A percentile compares a stretch with the other conserved stretches of the same genome.
Evolutionary conservation across 192 early-diverging fungal genomes (phyloP).

Genomic region (Gamsiella multidivaricata): DNA sequence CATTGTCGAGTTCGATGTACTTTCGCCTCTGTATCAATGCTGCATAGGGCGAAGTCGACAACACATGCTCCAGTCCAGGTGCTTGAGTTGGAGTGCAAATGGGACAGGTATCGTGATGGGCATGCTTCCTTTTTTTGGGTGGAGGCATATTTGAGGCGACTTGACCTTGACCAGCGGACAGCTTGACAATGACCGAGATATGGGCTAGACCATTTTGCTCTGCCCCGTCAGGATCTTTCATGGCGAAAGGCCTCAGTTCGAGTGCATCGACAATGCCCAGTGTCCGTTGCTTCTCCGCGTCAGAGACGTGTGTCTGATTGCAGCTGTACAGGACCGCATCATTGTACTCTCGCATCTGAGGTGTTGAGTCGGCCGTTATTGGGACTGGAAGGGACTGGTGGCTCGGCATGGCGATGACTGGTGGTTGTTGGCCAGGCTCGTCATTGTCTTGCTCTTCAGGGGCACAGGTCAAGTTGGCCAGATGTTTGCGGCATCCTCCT

Average conservation of each 20-base stretch:
- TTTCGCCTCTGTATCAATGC: slow-evolving; percentile 1
- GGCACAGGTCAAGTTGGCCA: slow-evolving; percentile 11
- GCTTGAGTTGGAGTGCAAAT: slow-evolving; percentile 14
- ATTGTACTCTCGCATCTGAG: slow-evolving; percentile 12
- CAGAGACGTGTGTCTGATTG: slow-evolving; percentile 8
- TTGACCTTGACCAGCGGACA: background rate
- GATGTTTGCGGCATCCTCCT: slow-evolving; percentile 25
- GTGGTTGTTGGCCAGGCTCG: slow-evolving; percentile 4
- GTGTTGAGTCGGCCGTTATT: slow-evolving; percentile 6
- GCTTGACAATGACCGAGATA: background rate
- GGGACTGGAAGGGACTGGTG: slow-evolving; percentile 1
- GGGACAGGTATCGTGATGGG: background rate
- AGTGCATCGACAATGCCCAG: slow-evolving; percentile 14
- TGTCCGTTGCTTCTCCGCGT: slow-evolving; percentile 20
- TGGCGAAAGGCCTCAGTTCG: slow-evolving; percentile 17
- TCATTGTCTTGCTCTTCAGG: slow-evolving; percentile 9
- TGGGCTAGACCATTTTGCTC: slow-evolving; percentile 26
- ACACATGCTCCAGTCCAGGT: slow-evolving; percentile 23
- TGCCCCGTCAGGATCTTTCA: slow-evolving; percentile 11
- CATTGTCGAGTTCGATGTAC: slow-evolving; percentile 11
- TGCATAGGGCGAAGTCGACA: slow-evolving; percentile 20
- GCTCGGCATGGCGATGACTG: slow-evolving; percentile 27
- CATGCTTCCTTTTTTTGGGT: slow-evolving; percentile 14
- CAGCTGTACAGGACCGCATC: slow-evolving; percentile 26
- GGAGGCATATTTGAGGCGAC: background rate